These are phyloP conservation scores for Boletales sp. DNA, from an alignment of 768 basidiomycete species.

Conservation along the genomic window DNA sequence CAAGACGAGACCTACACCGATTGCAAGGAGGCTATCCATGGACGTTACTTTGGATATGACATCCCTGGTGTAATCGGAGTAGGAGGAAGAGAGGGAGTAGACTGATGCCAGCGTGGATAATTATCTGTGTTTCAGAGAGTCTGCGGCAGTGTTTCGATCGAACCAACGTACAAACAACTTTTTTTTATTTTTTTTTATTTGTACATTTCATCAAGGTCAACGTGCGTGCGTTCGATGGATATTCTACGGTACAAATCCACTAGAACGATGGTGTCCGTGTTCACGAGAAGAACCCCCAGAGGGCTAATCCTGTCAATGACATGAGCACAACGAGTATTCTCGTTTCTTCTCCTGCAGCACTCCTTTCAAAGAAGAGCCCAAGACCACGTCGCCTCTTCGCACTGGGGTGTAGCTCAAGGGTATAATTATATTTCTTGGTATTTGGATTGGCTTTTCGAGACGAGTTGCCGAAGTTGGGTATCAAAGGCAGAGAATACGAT, in stretches of 20 bases:
- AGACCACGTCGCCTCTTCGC: constrained; percentile 39
- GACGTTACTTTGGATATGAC: constrained; percentile 27
- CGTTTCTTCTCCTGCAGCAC: constrained; percentile 66
- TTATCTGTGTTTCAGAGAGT: not conserved
- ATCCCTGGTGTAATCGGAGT: constrained; percentile 24
- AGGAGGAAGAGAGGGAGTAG: constrained; percentile 25
- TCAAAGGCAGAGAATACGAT: constrained; percentile 16
- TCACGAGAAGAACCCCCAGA: constrained; percentile 32
- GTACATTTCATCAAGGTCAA: not conserved
- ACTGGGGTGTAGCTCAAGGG: constrained; percentile 30
- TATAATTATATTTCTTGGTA: constrained; percentile 21
- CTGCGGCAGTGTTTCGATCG: constrained; percentile 1
- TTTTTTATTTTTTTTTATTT: constrained; percentile 3
- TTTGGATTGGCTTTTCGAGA: constrained; percentile 31
- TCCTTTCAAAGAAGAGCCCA: constrained; percentile 51
- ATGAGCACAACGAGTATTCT: constrained; percentile 26
- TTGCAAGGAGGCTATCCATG: constrained; percentile 72
- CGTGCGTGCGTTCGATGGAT: not conserved
- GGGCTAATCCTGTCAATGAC: constrained; percentile 27
- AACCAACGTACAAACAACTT: constrained; percentile 15
- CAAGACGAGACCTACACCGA: constrained; percentile 61
- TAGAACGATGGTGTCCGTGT: not conserved
- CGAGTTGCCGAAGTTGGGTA: constrained; percentile 6
- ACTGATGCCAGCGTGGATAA: constrained; percentile 28
- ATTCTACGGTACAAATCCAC: not conserved